phyloP scores from a whole-genome alignment of 176 grass and related monocot genomes.

The Oryza glaberrima region DNA sequence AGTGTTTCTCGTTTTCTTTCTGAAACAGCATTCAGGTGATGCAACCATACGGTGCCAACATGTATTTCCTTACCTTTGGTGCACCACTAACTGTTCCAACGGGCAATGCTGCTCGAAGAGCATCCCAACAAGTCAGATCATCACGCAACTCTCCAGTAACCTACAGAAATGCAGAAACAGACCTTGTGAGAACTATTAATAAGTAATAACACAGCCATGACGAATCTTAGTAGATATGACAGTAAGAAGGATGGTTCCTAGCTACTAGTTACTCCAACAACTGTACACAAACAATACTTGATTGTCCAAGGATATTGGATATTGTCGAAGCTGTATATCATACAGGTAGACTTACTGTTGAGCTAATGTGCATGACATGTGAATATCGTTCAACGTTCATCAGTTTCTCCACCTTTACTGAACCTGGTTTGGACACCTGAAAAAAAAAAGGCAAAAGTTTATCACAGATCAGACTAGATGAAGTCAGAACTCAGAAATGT shows the following conservation, averaged over 20 bases:
- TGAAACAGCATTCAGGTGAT: not conserved
- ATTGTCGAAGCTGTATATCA: not conserved
- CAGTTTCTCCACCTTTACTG: slow-evolving; percentile 85
- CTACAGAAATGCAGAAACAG: slow-evolving; percentile 52
- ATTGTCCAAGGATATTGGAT: not conserved
- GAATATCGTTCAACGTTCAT: slow-evolving; percentile 97
- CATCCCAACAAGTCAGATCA: slow-evolving; percentile 89
- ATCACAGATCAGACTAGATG: slow-evolving; percentile 10
- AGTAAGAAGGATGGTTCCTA: not conserved
- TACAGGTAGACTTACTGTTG: slow-evolving; percentile 60
- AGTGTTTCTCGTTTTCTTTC: not conserved
- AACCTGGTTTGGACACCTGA: slow-evolving; percentile 85
- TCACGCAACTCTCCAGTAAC: slow-evolving; percentile 73
- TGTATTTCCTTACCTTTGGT: slow-evolving; percentile 68
- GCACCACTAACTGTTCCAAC: slow-evolving; percentile 95
- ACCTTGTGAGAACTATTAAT: slow-evolving; percentile 34
- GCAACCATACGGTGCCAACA: not conserved
- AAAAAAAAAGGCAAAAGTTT: not conserved
- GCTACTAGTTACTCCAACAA: not conserved
- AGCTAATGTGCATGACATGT: slow-evolving; percentile 97
- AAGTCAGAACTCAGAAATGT: not conserved
- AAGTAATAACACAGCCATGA: not conserved
- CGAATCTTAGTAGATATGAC: not conserved
- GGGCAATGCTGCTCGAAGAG: slow-evolving; percentile 77
- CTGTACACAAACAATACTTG: not conserved